Evolutionary conservation across 805 yeast genomes (phyloP).

Genomic region (Jamesozyma rosinii): DNA sequence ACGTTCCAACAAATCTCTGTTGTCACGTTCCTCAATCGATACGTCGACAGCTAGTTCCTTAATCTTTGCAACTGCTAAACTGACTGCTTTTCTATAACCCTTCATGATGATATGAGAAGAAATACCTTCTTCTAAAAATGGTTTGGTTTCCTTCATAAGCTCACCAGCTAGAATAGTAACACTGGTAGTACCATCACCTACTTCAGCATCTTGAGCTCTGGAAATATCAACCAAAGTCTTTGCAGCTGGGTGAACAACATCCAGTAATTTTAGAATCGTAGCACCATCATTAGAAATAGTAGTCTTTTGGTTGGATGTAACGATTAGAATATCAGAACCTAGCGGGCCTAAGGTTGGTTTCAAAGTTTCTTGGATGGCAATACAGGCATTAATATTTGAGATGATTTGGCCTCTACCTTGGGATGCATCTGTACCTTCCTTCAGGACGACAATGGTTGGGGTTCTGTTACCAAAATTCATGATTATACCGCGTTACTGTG

Average conservation of each 20-base stretch:
- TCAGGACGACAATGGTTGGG: slow-evolving; percentile 95
- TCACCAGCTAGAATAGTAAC: slow-evolving; percentile 94
- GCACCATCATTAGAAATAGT: slow-evolving; percentile 98
- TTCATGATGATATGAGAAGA: slow-evolving; percentile 81
- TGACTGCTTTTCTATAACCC: slow-evolving; percentile 78
- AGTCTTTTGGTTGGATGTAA: slow-evolving; percentile 71
- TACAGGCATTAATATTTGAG: slow-evolving; percentile 91
- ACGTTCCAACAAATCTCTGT: slow-evolving; percentile 69
- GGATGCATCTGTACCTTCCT: slow-evolving; percentile 95
- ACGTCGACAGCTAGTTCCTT: slow-evolving; percentile 69
- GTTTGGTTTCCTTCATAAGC: slow-evolving; percentile 78
- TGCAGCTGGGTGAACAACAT: slow-evolving; percentile 98
- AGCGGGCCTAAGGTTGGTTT: slow-evolving; percentile 94
- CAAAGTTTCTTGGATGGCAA: slow-evolving; percentile 92
- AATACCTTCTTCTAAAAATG: slow-evolving; percentile 91
- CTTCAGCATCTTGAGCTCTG: slow-evolving; percentile 94
- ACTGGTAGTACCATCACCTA: slow-evolving; percentile 97
- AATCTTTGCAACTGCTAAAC: slow-evolving; percentile 63
- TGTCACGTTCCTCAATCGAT: slow-evolving; percentile 37
- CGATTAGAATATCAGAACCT: slow-evolving; percentile 91
- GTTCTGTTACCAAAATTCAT: slow-evolving; percentile 91
- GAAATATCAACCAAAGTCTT: slow-evolving; percentile 89
- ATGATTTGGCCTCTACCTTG: slow-evolving; percentile 96
- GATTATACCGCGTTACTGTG: neutral
- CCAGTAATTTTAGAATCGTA: slow-evolving; percentile 81